A percentile compares a stretch with the other conserved stretches of the same genome.
These are phyloP conservation scores for Alternaria sp. DNA, from an alignment of 2,329 filamentous ascomycete genomes.

Conservation along the genomic window DNA sequence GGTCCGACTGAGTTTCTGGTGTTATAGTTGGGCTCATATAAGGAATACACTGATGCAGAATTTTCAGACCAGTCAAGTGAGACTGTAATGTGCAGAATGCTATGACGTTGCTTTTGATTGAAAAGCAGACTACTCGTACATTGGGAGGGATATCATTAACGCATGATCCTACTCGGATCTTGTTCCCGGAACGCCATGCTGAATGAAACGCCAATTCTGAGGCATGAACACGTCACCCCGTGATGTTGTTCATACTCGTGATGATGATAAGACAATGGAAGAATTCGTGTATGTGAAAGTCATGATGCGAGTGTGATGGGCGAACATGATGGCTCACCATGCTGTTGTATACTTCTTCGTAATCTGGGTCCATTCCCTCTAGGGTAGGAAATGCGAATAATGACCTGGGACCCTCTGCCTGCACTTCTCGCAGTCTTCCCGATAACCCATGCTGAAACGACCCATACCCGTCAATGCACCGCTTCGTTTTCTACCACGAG, in stretches of 20 bases:
- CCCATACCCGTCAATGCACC: slow-evolving; percentile 51
- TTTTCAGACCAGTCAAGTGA: neutral
- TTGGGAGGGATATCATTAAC: slow-evolving; percentile 3
- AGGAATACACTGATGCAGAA: neutral
- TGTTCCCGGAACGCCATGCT: neutral
- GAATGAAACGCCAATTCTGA: slow-evolving; percentile 1
- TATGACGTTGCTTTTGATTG: neutral
- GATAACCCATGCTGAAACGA: slow-evolving; percentile 59
- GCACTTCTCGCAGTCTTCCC: slow-evolving; percentile 62
- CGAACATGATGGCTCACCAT: neutral
- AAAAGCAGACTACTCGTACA: neutral
- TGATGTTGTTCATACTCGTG: neutral
- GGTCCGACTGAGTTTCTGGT: neutral
- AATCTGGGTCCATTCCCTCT: neutral
- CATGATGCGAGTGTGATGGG: neutral
- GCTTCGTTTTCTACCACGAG: slow-evolving; percentile 50
- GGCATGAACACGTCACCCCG: neutral
- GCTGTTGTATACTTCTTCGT: neutral
- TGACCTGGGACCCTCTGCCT: slow-evolving; percentile 58
- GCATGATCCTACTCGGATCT: slow-evolving; percentile 1
- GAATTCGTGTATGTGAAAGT: neutral
- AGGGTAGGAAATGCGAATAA: slow-evolving; percentile 58
- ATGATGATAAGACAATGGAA: neutral
- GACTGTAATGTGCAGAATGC: neutral
- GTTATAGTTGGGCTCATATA: neutral